Percentiles rank a stretch among this genome's conserved stretches.
phyloP scores from a whole-genome alignment of 108 stramenopile genomes.

The Cyclotella kingstonii region DNA sequence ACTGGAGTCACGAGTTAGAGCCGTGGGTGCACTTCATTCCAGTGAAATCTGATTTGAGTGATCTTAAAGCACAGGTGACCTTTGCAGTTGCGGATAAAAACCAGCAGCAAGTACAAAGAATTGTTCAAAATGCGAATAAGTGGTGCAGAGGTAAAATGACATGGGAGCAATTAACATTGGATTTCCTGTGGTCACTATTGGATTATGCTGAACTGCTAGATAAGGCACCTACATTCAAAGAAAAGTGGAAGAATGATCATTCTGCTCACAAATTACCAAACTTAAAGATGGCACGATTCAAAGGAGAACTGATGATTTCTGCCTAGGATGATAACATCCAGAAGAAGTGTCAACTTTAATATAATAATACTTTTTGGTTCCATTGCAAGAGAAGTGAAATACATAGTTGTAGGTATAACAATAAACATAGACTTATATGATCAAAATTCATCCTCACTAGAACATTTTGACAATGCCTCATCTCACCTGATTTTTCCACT shows the following conservation, averaged over 20 bases:
- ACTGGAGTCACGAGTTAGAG: conserved; percentile 25
- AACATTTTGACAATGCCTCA: too few species aligned
- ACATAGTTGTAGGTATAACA: too few species aligned
- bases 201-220: conserved; percentile 31
- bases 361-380: too few species aligned
- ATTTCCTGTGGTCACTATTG: conserved; percentile 36
- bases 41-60: conserved; percentile 17
- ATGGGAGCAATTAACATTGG: conserved; percentile 19
- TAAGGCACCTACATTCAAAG: conserved; percentile 13
- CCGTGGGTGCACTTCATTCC: conserved; percentile 36
- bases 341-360: too few species aligned
- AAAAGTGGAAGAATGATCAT: conserved; percentile 18
- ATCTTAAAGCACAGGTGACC: conserved; percentile 13
- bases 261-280: conserved; percentile 20
- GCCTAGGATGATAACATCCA: too few species aligned
- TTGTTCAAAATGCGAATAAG: conserved; percentile 27
- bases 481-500: too few species aligned
- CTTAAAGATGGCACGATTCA: conserved; percentile 19
- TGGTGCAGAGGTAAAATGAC: conserved; percentile 38
- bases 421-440: too few species aligned
- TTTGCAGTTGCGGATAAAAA: conserved; percentile 16
- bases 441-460: too few species aligned
- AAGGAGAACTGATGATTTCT: conserved; percentile 12
- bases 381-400: too few species aligned
- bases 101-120: conserved; percentile 5